Base-by-base conservation (phyloP, 129 eudicot species). In the Arctium lappa region DNA sequence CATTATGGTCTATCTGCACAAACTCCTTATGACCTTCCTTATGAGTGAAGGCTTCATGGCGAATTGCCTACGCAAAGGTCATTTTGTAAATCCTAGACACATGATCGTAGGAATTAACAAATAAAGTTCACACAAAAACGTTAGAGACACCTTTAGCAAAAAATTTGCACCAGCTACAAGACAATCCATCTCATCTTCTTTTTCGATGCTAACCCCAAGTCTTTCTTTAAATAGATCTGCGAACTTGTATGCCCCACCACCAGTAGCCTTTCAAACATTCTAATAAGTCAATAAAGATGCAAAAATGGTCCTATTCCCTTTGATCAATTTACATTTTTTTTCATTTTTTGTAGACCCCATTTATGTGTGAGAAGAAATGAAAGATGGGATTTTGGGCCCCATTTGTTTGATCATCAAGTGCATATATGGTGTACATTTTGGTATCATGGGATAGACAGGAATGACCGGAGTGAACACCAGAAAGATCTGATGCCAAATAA, bases 41-140 rank as follows among this genome's bases (percentile, higher is more conserved):
- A 82, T 96, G 99, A 11, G 99, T 96, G 75, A 93, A 96, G 38
- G 99, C 99, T 90, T 96, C 99, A 89, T 96, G 99, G 66, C 99
- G 94, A 86, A 96, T 96, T 31, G 99, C 99, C 99, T 96, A 76
- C 84, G 34, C 31, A 80, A 71, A 83, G 29, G 73, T 44, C 33
- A 72, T 22, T 50, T 29, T 31, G 9, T 77, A 83, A 53, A 38
- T 18, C 33, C 10, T 5, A 71, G 40, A 13, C 15, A 39, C 8
- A 11, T 48, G 72, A 16, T 34, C 44, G 10, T 70, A 60, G 48
- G 36, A 65, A 56, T 29, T 37, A 39, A 53, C 27, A 60, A 16
- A 56, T 78, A 16, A 37, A 78, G 30, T 0, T 71, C 37, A 56
- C 27, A 39, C 12, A 78, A 70, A 56, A 10, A 76, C 29, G 27